Base-by-base conservation (phyloP, 2,329 filamentous ascomycete species). In the Calonectria montana region DNA sequence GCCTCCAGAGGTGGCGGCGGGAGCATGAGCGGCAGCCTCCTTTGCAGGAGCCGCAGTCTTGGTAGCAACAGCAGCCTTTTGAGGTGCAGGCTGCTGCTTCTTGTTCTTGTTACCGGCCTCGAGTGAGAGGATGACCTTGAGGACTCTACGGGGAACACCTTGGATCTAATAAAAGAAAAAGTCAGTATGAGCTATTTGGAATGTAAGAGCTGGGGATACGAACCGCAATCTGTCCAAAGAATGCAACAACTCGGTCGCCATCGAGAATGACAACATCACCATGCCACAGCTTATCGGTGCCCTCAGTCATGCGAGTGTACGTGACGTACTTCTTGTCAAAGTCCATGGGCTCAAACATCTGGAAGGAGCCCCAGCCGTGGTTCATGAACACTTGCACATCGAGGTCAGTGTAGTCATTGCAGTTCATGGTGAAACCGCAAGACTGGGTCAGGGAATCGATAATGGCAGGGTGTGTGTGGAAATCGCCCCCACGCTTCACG, bases 191-290 rank as follows among this genome's bases (percentile, higher is more conserved):
- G 2, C 4, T 27, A 9, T 23, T 37, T 16, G 3, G 39, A 31
- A 12, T 23, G 18, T 23, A 25, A 15, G 9, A 15, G n/a, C 2
- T n/a, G 12, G 31, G 48, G 13, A 25, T 9, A 37, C 61, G 35
- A 37, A 64, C 61, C 88, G 88, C 71, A 7, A 77, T 77, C 53
- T 75, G 73, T 0, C 73, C 76, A 35, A 77, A 75, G 55, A 69
- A 75, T 0, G 76, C 88, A 2, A 89, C 86, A 43, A 89, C 83
- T 65, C 79, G 83, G 39, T 88, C 87, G 45, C 86, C 85, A 29
- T 90, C 87, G 68, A 90, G 89, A 74, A 90, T 81, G 72, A 89
- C 89, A 12, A 86, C 87, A 73, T 91, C 88, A 50, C 89, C 89
- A 35, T 73, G 65, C 72, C 72, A 75, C 0, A 73, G 75, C 45